A percentile compares a stretch with the other conserved stretches of the same genome.
Conservation (phyloP, 805 yeast genomes). For the Tetrapisispora arboricola region DNA sequence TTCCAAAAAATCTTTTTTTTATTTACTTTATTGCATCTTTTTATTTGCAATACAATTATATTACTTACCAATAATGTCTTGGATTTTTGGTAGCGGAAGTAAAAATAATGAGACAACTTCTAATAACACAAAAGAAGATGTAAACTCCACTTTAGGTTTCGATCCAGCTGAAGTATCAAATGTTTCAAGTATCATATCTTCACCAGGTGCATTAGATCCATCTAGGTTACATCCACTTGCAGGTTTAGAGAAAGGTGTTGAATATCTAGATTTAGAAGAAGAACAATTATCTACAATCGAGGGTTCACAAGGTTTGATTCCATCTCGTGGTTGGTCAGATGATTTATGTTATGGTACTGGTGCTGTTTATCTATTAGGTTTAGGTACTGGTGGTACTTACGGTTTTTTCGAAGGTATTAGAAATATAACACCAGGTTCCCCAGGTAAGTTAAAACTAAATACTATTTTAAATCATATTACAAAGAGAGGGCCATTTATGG, state of each 20-base stretch:
- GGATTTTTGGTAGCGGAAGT: constrained; percentile 6
- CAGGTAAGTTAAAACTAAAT: constrained; percentile 76
- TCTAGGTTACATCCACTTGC: constrained; percentile 82
- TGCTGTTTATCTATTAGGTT: constrained; percentile 75
- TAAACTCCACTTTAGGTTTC: constrained; percentile 1
- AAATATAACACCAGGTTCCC: constrained; percentile 62
- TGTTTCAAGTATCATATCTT: constrained; percentile 50
- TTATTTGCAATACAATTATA: neutral
- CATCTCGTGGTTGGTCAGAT: constrained; percentile 96
- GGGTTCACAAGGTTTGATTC: constrained; percentile 83
- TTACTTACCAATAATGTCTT: constrained; percentile 1
- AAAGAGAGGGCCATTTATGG: constrained; percentile 90
- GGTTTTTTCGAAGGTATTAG: constrained; percentile 83
- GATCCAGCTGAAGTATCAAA: constrained; percentile 31
- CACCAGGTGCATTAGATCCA: constrained; percentile 53
- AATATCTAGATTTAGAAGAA: constrained; percentile 81
- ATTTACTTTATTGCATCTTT: neutral
- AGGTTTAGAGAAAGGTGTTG: constrained; percentile 81
- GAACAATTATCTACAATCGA: constrained; percentile 67
- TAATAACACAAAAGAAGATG: neutral
- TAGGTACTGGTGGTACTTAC: constrained; percentile 81
- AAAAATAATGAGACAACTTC: neutral
- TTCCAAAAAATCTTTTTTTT: neutral
- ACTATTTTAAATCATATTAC: constrained; percentile 87
- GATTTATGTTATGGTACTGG: constrained; percentile 98